A percentile compares a stretch with the other conserved stretches of the same genome.
Conservation (phyloP, 2,329 filamentous ascomycete genomes). For the Nannizziopsis arthrosporioides region DNA sequence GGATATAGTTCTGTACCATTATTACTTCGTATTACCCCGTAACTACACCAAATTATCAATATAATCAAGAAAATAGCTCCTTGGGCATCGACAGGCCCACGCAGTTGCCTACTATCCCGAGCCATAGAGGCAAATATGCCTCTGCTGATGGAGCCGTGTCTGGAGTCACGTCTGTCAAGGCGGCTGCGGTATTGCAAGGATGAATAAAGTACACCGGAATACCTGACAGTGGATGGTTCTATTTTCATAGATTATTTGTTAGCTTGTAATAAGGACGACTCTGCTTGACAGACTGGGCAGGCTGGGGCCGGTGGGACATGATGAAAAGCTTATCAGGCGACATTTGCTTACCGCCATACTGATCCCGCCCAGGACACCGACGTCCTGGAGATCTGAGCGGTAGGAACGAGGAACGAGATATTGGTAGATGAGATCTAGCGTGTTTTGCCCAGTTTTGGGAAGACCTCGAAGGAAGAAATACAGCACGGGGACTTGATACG, state of each 20-base stretch:
- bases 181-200: conserved; percentile 76
- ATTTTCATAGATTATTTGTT: no score
- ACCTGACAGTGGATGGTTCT: conserved; percentile 75
- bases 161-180: conserved; percentile 50
- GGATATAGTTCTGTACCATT: no score
- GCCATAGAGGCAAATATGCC: conserved; percentile 75
- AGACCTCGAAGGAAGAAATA: conserved; percentile 59
- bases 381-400: conserved; percentile 48
- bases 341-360: conserved; percentile 59
- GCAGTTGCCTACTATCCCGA: conserved; percentile 71
- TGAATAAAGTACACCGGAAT: conserved; percentile 81
- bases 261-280: no score
- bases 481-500: conserved; percentile 62
- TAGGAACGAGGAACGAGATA: conserved; percentile 57
- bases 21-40: neutral
- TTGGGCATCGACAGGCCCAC: conserved; percentile 68
- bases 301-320: no score
- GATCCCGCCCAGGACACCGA: conserved; percentile 59
- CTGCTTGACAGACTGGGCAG: no score
- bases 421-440: conserved; percentile 58
- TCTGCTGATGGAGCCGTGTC: conserved; percentile 27
- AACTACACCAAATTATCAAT: neutral
- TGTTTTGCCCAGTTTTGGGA: conserved; percentile 44
- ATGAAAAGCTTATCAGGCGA: no score
- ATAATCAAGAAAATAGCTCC: conserved; percentile 40